Conservation (phyloP, 495 filamentous ascomycete genomes). For the Jackrogersella minutella region DNA sequence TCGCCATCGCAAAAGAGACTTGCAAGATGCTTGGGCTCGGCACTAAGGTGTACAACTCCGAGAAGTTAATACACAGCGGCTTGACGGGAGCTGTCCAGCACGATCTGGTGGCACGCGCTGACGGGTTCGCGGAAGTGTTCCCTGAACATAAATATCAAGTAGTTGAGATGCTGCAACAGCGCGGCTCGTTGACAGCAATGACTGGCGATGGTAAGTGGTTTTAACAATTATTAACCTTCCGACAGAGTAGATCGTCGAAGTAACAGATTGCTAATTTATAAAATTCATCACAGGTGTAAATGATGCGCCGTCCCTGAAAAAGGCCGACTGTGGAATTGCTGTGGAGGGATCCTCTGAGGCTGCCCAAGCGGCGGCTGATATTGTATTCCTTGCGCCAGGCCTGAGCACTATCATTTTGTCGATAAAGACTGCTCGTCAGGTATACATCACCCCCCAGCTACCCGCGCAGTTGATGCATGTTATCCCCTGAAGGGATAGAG, state of each 20-base stretch:
- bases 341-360: constrained; percentile 93
- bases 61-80: constrained; percentile 79
- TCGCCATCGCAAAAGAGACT: constrained; percentile 90
- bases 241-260: background rate
- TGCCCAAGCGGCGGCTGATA: constrained; percentile 89
- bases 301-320: constrained; percentile 94
- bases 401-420: constrained; percentile 91
- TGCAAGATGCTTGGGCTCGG: constrained; percentile 88
- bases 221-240: background rate
- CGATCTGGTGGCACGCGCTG: constrained; percentile 91
- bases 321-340: constrained; percentile 91
- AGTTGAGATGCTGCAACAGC: constrained; percentile 94
- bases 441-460: constrained; percentile 17
- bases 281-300: constrained; percentile 72
- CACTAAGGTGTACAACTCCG: constrained; percentile 92
- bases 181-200: constrained; percentile 95
- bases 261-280: background rate
- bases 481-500: background rate
- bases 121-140: constrained; percentile 95
- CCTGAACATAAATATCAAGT: constrained; percentile 98
- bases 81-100: constrained; percentile 90
- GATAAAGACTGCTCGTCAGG: constrained; percentile 86
- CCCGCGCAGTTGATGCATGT: background rate
- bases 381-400: constrained; percentile 89
- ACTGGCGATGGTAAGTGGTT: constrained; percentile 75